These are phyloP conservation scores for Aethionema arabicum DNA, from an alignment of 345 rosid species.

Conservation along the genomic window DNA sequence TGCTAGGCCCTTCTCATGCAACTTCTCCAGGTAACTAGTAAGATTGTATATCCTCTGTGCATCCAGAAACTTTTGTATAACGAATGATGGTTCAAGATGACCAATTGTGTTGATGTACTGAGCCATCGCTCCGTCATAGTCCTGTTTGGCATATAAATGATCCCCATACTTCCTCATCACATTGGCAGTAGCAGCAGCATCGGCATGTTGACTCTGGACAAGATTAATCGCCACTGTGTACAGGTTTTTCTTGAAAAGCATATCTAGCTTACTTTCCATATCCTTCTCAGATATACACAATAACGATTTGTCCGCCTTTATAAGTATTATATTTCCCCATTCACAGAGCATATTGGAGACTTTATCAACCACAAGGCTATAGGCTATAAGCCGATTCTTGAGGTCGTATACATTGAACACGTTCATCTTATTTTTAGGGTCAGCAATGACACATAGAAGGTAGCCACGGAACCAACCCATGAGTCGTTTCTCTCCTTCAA, in stretches of 20 bases:
- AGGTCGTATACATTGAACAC: conserved; percentile 87
- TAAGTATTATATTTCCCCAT: conserved; percentile 91
- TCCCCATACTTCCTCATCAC: conserved; percentile 96
- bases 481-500: conserved; percentile 93
- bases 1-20: conserved; percentile 96
- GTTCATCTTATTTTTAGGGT: conserved; percentile 71
- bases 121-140: conserved; percentile 92
- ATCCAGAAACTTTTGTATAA: conserved; percentile 96
- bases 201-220: conserved; percentile 97
- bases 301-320: conserved; percentile 65
- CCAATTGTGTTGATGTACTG: conserved; percentile 94
- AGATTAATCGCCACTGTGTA: conserved; percentile 95
- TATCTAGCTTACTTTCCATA: conserved; percentile 98
- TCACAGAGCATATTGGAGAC: conserved; percentile 94
- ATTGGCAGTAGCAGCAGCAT: conserved; percentile 98
- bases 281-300: conserved; percentile 93
- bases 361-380: conserved; percentile 75
- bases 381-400: conserved; percentile 87
- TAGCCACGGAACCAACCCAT: conserved; percentile 98
- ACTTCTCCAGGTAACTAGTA: conserved; percentile 89
- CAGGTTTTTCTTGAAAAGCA: conserved; percentile 95
- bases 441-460: conserved; percentile 82
- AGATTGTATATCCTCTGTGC: conserved; percentile 98
- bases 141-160: conserved; percentile 92
- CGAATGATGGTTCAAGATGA: conserved; percentile 97